Evolutionary conservation across 176 grass and related monocot genomes (phyloP).

Genomic region (Saccharum officinarum): DNA sequence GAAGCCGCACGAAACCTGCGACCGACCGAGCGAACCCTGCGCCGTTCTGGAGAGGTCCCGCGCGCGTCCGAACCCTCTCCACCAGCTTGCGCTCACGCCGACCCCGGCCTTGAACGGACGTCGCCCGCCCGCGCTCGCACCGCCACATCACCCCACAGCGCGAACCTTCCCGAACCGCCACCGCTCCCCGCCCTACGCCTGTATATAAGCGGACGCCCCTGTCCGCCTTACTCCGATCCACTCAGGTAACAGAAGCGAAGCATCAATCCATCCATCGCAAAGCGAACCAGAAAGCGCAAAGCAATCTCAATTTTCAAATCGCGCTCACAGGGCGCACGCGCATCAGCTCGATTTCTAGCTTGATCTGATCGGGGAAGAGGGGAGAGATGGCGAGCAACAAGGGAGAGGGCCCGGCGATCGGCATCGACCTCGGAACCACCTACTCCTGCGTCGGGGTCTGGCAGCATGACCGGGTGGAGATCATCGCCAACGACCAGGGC

Average conservation of each 20-base stretch:
- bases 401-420: conserved; percentile 72
- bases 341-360: neutral
- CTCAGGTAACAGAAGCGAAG: neutral
- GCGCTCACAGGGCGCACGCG: too few species aligned
- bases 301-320: neutral
- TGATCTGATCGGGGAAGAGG: neutral
- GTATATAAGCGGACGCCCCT: conserved; percentile 18
- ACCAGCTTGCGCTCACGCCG: neutral
- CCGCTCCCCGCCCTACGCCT: neutral
- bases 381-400: conserved; percentile 46
- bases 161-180: conserved; percentile 46
- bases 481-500: conserved; percentile 94
- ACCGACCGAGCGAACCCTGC: neutral
- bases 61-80: conserved; percentile 42
- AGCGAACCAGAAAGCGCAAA: neutral
- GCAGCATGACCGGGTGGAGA: conserved; percentile 87
- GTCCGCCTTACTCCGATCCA: neutral
- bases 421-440: conserved; percentile 88
- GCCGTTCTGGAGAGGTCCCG: conserved; percentile 35
- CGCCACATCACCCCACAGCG: conserved; percentile 22
- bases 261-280: neutral
- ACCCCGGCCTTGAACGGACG: neutral
- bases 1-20: conserved; percentile 34
- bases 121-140: neutral
- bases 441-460: conserved; percentile 91